Base-by-base conservation (phyloP, 202 grass and related monocot genomes). In the Setaria viridis region DNA sequence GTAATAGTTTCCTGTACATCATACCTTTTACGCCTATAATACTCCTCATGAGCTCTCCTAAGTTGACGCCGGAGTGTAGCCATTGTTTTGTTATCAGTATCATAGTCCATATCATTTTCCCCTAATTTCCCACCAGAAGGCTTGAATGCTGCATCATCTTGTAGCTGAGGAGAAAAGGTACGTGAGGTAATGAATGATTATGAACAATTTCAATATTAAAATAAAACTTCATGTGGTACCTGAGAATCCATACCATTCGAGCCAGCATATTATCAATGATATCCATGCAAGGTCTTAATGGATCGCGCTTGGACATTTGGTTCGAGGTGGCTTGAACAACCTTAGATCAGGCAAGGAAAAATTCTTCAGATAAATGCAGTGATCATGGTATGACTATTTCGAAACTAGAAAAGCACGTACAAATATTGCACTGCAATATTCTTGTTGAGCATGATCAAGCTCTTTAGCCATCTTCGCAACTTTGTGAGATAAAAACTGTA, bases 31-130 rank as follows among this genome's bases (percentile, higher is more conserved):
- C 87, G 91, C 76, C 97, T 89, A 72, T 99, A 99, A 50, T 99
- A 99, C 87, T 99, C 92, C 84, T 96, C 94, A 4, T 93, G 92
- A 9, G 94, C 92, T 72, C 37, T 99, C 87, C 97, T 94, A 74
- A 99, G 94, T 78, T 99, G 97, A 59, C 94, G 90, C 78, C 87
- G 90, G 39, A 99, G 87, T 86, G 87, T 77, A 72, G 94, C 97
- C 97, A 99, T 99, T 78, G 97, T 90, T 86, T 99, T 99, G 72
- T 97, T 94, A 91, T 99, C 92, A 12, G 92, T 99, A 66, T 99
- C 97, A 88, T 97, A 99, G 85, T 99, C 97, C 97, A 99, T 99
- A 69, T 99, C 94, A 25, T 96, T 88, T 90, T 99, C 94, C 35
- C 89, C 92, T 87, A 99, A 77, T 91, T 92, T 91, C 64, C 97